phyloP scores from a whole-genome alignment of 2,329 filamentous ascomycete species.

The Fusarium succisae region DNA sequence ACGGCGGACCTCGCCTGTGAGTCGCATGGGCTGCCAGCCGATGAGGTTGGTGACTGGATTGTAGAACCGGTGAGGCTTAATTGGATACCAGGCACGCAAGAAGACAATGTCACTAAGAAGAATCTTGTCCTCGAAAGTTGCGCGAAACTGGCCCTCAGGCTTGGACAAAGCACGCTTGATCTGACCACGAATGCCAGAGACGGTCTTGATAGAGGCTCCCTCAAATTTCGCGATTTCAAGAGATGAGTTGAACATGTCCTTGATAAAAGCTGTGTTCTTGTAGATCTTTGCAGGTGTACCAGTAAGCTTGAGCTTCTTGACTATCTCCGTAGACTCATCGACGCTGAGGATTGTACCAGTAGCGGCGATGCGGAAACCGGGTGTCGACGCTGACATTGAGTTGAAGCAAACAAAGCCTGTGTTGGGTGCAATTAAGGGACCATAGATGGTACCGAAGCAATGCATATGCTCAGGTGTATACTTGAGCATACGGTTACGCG shows the following conservation, averaged over 20 bases:
- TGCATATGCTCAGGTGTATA: slow-evolving; percentile 99
- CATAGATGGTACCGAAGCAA: slow-evolving; percentile 96
- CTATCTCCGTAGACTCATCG: slow-evolving; percentile 95
- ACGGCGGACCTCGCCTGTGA: slow-evolving; percentile 90
- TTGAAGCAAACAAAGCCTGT: slow-evolving; percentile 96
- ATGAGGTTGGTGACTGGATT: slow-evolving; percentile 95
- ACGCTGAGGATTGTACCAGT: slow-evolving; percentile 94
- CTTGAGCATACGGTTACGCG: slow-evolving; percentile 96
- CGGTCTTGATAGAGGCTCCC: slow-evolving; percentile 93
- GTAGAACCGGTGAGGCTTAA: slow-evolving; percentile 95
- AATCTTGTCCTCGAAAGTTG: slow-evolving; percentile 98
- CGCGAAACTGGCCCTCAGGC: slow-evolving; percentile 94
- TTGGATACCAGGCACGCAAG: slow-evolving; percentile 94
- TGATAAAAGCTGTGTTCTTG: slow-evolving; percentile 99
- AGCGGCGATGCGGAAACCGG: slow-evolving; percentile 93
- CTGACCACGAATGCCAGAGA: slow-evolving; percentile 93
- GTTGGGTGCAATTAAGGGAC: slow-evolving; percentile 92
- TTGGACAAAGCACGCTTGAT: slow-evolving; percentile 96
- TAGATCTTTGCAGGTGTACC: slow-evolving; percentile 96
- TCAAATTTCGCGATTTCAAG: slow-evolving; percentile 99
- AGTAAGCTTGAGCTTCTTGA: slow-evolving; percentile 98
- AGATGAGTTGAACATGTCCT: slow-evolving; percentile 94
- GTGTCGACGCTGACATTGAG: slow-evolving; percentile 82
- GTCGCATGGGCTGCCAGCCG: slow-evolving; percentile 91
- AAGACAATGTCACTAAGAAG: slow-evolving; percentile 97